Evolutionary conservation across 2,329 filamentous ascomycete genomes (phyloP).

Genomic region (Delphinella strobiligena): DNA sequence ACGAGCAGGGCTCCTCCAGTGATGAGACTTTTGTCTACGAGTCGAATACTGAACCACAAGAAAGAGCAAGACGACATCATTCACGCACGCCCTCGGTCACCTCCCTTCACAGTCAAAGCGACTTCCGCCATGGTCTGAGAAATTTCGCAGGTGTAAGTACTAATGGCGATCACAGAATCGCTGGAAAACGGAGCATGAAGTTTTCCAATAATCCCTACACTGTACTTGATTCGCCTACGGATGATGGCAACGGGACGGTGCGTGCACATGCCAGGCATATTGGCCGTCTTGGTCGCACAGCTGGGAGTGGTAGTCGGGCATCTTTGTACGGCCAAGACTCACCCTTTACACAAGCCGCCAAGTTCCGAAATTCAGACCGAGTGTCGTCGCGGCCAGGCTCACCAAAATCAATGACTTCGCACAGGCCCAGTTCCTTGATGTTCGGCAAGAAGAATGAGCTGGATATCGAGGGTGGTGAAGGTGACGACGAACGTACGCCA

Average conservation of each 20-base stretch:
- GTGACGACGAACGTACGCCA: conserved; percentile 73
- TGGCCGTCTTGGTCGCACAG: conserved; percentile 59
- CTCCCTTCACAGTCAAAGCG: conserved; percentile 59
- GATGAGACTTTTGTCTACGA: conserved; percentile 99
- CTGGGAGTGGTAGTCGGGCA: conserved; percentile 54
- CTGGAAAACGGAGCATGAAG: conserved; percentile 88
- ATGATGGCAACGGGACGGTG: conserved; percentile 29
- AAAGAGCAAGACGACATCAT: conserved; percentile 65
- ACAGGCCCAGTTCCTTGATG: conserved; percentile 22
- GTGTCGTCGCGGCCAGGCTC: conserved; percentile 57
- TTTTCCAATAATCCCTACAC: conserved; percentile 72
- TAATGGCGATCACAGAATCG: conserved; percentile 51
- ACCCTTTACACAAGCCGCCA: conserved; percentile 61
- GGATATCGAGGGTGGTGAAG: conserved; percentile 69
- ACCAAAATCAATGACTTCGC: conserved; percentile 43
- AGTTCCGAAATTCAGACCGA: conserved; percentile 49
- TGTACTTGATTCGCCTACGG: conserved; percentile 38
- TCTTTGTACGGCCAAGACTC: conserved; percentile 68
- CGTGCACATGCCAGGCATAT: conserved; percentile 63
- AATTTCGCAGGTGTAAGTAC: conserved; percentile 56
- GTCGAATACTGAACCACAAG: conserved; percentile 60
- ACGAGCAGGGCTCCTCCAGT: conserved; percentile 90
- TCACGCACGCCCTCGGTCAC: conserved; percentile 91
- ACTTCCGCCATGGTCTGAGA: conserved; percentile 43
- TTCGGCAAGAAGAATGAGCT: conserved; percentile 50